Evolutionary conservation across 352 stramenopile genomes (phyloP), one percentile per base, ranked within the genome.

Genomic region (Globisporangium spiculum): DNA sequence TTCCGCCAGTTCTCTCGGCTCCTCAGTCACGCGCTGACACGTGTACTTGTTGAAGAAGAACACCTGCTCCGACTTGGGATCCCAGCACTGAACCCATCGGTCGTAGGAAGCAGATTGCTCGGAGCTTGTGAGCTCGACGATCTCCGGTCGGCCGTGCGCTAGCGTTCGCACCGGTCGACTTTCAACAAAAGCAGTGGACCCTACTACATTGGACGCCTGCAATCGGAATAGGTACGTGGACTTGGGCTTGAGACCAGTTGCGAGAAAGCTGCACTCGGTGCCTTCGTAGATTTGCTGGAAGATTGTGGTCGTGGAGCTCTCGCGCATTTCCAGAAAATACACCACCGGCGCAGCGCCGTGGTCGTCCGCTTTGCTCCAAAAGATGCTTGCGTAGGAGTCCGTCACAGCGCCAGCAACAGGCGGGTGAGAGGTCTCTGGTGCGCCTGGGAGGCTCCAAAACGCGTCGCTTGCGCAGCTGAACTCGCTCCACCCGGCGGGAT

Each of bases 1-100:
- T 6, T 75, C 71, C 0, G 61, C 63, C 1, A 94, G 34, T 27
- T 94, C 86, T 8, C 48, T 68, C 20, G 83, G 83, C 53, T 92
- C 84, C 4, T 87, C 74, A 0, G 73, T 88, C 38, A 89, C 83
- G 16, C 79, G 84, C 65, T 92, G 83, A 41, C 81, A 88, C 4
- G 85, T 93, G 32, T 86, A 92, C 70, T 90, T 90, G 74, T 97
- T 94, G 75, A 96, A 97, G 73, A 89, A 97, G 69, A 97, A 97
- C 0, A 95, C 83, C 64, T 92, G 76, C 67, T 96, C 87, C 9
- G 86, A 79, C 67, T 89, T 91, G 38, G 79, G 79, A 44, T 97
- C 90, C 90, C 90, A 97, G 75, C 88, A 97, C 66, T 93, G 86
- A 10, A 96, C 80, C 90, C 90, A 97, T 0, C 79, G 79, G 57